Base-by-base conservation (phyloP, 345 rosid genomes). In the Laguncularia racemosa region DNA sequence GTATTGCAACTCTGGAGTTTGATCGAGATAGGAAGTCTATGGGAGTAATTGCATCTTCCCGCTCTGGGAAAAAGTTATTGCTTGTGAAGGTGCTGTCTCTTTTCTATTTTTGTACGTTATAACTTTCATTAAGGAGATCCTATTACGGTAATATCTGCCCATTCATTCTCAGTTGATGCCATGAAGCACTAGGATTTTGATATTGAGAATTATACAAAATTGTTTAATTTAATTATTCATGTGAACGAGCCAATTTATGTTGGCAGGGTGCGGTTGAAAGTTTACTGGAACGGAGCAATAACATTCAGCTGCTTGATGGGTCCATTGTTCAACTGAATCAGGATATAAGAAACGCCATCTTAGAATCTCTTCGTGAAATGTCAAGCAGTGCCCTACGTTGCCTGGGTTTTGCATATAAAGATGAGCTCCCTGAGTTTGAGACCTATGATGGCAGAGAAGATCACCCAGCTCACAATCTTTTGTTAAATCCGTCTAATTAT, bases 241-340 rank as follows among this genome's bases (percentile, higher is more conserved):
- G 33, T 44, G 48, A 33, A 55, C 45, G 20, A 14, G 40, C 55
- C 40, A 56, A 16, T 14, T 13, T 0, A 51, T 55, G 38, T 62
- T 71, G 72, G 56, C 79, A 85, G 93, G 93, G 93, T 52, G 89
- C 89, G 47, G 93, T 85, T n/a, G 93, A 85, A 48, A 85, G 74
- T 66, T 16, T 85, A 55, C 48, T 85, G 63, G 93, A 83, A 70
- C 76, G 89, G 73, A 85, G 86, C 71, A 67, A 77, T 14, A 64
- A 68, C 62, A 43, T 85, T 65, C 89, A 80, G 67, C 69, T 85
- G 83, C 79, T 57, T 61, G 86, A 85, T 68, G 93, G 93, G 45
- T 78, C 86, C 16, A 73, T 79, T 57, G 82, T 71, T 14, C 61
- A 67, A 28, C 61, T 85, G 46, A 84, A 81, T 72, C 71, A 62